Evolutionary conservation across 2,329 filamentous ascomycete genomes (phyloP).

Genomic region (Lasiodiplodia hormozganensis): DNA sequence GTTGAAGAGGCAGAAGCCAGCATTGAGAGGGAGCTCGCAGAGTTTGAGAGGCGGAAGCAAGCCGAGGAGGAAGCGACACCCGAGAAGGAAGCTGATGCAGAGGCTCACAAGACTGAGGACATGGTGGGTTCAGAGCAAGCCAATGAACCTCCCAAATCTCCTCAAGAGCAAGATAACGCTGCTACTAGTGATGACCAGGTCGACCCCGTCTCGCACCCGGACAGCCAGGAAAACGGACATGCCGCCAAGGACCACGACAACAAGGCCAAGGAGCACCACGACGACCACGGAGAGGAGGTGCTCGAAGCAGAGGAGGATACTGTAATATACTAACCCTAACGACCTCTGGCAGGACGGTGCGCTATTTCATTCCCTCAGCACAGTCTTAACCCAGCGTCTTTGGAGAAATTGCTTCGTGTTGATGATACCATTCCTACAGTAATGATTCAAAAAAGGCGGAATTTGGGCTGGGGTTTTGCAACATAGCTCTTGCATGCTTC

Average conservation of each 20-base stretch:
- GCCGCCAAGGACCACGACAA: slow-evolving; percentile 37
- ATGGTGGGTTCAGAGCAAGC: slow-evolving; percentile 32
- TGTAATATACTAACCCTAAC: slow-evolving; percentile 77
- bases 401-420: slow-evolving; percentile 13
- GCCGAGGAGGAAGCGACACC: slow-evolving; percentile 30
- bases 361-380: neutral
- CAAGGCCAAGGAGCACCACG: slow-evolving; percentile 35
- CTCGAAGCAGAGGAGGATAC: slow-evolving; percentile 88
- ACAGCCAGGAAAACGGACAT: slow-evolving; percentile 33
- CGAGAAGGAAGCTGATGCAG: slow-evolving; percentile 6
- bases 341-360: slow-evolving; percentile 9
- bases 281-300: slow-evolving; percentile 78
- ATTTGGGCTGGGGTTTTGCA: slow-evolving; percentile 7
- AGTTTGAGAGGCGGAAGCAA: slow-evolving; percentile 60
- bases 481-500: slow-evolving; percentile 8
- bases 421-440: slow-evolving; percentile 23
- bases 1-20: slow-evolving; percentile 67
- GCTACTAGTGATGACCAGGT: slow-evolving; percentile 20
- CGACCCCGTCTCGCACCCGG: slow-evolving; percentile 15
- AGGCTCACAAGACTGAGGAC: slow-evolving; percentile 14
- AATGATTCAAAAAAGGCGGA: slow-evolving; percentile 1
- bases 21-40: slow-evolving; percentile 69
- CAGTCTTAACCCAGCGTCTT: slow-evolving; percentile 1
- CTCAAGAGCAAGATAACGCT: slow-evolving; percentile 26
- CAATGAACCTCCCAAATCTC: slow-evolving; percentile 37